Evolutionary conservation across 2,329 filamentous ascomycete species (phyloP).

Genomic region (Lithohypha guttulata): DNA sequence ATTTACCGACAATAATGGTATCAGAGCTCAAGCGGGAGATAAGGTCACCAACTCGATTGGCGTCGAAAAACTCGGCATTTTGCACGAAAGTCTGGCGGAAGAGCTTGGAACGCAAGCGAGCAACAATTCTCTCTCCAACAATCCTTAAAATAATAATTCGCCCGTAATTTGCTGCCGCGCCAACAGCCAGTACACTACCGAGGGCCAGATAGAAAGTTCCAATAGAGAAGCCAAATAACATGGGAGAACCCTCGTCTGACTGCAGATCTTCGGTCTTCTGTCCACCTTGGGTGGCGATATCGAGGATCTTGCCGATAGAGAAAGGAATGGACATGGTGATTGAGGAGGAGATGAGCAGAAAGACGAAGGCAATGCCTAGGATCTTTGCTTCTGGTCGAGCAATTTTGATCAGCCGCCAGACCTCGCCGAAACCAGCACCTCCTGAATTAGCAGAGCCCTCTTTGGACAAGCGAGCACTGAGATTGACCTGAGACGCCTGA

Average conservation of each 20-base stretch:
- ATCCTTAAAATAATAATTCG: slow-evolving; percentile 87
- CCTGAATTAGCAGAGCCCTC: slow-evolving; percentile 49
- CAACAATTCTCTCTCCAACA: slow-evolving; percentile 88
- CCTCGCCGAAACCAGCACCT: slow-evolving; percentile 58
- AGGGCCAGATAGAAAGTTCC: slow-evolving; percentile 81
- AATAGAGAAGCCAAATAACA: slow-evolving; percentile 73
- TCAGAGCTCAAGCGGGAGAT: slow-evolving; percentile 93
- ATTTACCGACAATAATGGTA: slow-evolving; percentile 96
- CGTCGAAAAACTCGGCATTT: slow-evolving; percentile 89
- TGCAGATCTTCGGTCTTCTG: slow-evolving; percentile 25
- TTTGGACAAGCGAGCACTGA: slow-evolving; percentile 77
- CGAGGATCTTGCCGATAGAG: slow-evolving; percentile 89
- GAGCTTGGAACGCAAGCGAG: slow-evolving; percentile 75
- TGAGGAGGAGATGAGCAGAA: slow-evolving; percentile 77
- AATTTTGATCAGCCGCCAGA: slow-evolving; percentile 80
- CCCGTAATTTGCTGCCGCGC: slow-evolving; percentile 84
- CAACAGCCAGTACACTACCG: slow-evolving; percentile 63
- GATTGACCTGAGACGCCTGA: slow-evolving; percentile 77
- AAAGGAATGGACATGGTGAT: slow-evolving; percentile 97
- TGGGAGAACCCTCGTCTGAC: slow-evolving; percentile 37
- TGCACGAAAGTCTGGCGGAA: slow-evolving; percentile 92
- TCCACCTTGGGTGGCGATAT: slow-evolving; percentile 68
- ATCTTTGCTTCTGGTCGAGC: slow-evolving; percentile 73
- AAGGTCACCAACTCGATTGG: slow-evolving; percentile 89
- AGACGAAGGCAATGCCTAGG: slow-evolving; percentile 67